A percentile compares a stretch with the other conserved stretches of the same genome.
phyloP scores from a whole-genome alignment of 805 yeast genomes.

The Zygoascus ofunaensis region DNA sequence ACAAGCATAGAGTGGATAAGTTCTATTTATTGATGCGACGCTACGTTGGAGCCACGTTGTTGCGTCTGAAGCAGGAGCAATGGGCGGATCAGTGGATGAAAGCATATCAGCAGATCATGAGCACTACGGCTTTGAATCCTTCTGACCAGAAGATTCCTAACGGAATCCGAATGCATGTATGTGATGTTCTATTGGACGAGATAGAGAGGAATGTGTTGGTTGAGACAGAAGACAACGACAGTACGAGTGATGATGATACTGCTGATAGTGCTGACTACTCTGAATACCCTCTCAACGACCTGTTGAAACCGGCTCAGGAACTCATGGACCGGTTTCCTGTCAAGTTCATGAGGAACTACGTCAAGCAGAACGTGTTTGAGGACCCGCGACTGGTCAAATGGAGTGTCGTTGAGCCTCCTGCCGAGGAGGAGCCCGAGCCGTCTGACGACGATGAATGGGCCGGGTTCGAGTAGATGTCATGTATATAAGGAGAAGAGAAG shows the following conservation, averaged over 20 bases:
- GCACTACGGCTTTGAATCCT: conserved; percentile 33
- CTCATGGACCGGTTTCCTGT: conserved; percentile 41
- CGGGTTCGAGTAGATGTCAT: conserved; percentile 23
- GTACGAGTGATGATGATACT: conserved; percentile 19
- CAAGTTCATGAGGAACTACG: conserved; percentile 58
- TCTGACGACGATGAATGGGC: conserved; percentile 29
- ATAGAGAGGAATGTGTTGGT: conserved; percentile 51
- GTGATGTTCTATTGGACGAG: conserved; percentile 81
- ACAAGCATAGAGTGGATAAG: conserved; percentile 79
- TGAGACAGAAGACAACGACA: conserved; percentile 31
- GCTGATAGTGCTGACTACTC: conserved; percentile 29
- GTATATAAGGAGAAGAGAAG: no score
- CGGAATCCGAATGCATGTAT: conserved; percentile 75
- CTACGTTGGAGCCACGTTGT: conserved; percentile 56
- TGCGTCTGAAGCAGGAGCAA: conserved; percentile 40
- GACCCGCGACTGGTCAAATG: conserved; percentile 58
- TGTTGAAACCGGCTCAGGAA: conserved; percentile 53
- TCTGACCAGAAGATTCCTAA: conserved; percentile 54
- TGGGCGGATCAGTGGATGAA: conserved; percentile 47
- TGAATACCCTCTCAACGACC: conserved; percentile 42
- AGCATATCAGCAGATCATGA: conserved; percentile 34
- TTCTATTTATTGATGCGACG: conserved; percentile 73
- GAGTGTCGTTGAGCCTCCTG: conserved; percentile 34
- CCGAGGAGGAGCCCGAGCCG: conserved; percentile 21
- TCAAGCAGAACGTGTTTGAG: conserved; percentile 53